phyloP scores from a whole-genome alignment of 1,284 basidiomycete genomes.

The Paramarasmius palmivorus region DNA sequence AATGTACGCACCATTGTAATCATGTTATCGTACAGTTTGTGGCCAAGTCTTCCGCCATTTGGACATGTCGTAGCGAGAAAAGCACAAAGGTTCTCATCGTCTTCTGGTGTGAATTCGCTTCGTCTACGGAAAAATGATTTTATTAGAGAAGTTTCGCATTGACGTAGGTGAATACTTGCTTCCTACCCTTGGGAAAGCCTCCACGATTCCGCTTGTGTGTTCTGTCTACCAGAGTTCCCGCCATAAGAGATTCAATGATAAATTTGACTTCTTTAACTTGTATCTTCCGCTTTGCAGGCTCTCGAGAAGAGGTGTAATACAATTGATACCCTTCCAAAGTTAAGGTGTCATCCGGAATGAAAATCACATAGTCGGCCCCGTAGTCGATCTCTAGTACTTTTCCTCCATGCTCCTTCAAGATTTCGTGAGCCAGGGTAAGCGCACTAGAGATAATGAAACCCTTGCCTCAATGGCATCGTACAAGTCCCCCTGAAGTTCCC shows the following conservation, averaged over 20 bases:
- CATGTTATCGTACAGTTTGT: slow-evolving; percentile 1
- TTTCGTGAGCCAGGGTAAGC: not conserved
- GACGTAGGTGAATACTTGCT: slow-evolving; percentile 1
- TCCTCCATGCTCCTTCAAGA: slow-evolving; percentile 10
- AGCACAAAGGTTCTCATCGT: slow-evolving; percentile 9
- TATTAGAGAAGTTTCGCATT: not conserved
- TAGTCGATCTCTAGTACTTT: slow-evolving; percentile 3
- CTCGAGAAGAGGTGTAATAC: slow-evolving; percentile 7
- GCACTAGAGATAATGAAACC: not conserved
- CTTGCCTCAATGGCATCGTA: slow-evolving; percentile 3
- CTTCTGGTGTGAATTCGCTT: slow-evolving; percentile 7
- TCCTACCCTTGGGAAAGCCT: slow-evolving; percentile 12
- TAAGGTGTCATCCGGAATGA: not conserved
- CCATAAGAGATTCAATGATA: slow-evolving; percentile 6
- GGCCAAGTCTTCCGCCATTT: slow-evolving; percentile 11
- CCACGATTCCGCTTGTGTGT: slow-evolving; percentile 2
- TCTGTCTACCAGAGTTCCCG: not conserved
- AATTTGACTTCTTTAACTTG: slow-evolving; percentile 9
- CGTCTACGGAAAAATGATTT: slow-evolving; percentile 5
- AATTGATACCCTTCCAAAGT: not conserved
- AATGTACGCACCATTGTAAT: not conserved
- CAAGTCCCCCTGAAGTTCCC: not conserved
- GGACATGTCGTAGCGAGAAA: slow-evolving; percentile 10
- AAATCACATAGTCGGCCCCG: slow-evolving; percentile 8
- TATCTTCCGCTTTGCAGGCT: slow-evolving; percentile 8